A percentile compares a stretch with the other conserved stretches of the same genome.
These are phyloP conservation scores for Pythium sukuiense DNA, from an alignment of 352 stramenopile species.

Conservation along the genomic window DNA sequence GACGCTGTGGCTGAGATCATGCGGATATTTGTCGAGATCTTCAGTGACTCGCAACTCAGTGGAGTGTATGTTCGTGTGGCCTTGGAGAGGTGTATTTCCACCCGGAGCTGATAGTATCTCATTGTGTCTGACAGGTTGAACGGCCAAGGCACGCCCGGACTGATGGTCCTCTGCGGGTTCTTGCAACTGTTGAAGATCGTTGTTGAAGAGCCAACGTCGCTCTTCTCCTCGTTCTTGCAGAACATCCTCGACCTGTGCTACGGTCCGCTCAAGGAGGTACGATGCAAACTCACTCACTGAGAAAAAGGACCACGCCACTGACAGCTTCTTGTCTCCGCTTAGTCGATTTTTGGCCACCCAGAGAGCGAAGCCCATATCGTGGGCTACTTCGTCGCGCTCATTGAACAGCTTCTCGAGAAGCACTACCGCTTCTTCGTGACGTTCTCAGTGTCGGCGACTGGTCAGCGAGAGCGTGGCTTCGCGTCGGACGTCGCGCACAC, in stretches of 20 bases:
- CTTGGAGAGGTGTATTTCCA: background rate
- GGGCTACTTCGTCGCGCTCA: constrained; percentile 65
- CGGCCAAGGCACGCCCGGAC: constrained; percentile 52
- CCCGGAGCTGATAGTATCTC: constrained; percentile 3
- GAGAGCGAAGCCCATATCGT: constrained; percentile 73
- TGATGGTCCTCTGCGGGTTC: constrained; percentile 78
- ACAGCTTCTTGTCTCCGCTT: background rate
- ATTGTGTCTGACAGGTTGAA: constrained; percentile 42
- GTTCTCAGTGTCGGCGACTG: constrained; percentile 44
- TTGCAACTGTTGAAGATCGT: constrained; percentile 77
- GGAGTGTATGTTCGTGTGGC: constrained; percentile 43
- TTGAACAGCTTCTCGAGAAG: constrained; percentile 79
- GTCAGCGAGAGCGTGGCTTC: constrained; percentile 57
- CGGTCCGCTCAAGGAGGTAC: constrained; percentile 74
- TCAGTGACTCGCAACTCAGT: constrained; percentile 71
- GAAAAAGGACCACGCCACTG: too few relatives aligned
- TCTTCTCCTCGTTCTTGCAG: constrained; percentile 72
- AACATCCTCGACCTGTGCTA: constrained; percentile 82
- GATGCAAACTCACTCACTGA: background rate
- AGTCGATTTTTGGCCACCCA: constrained; percentile 71
- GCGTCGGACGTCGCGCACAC: constrained; percentile 61
- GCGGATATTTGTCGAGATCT: constrained; percentile 78
- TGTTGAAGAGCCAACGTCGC: constrained; percentile 69
- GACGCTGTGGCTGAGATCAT: constrained; percentile 71
- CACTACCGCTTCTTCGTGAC: constrained; percentile 83